Percentiles rank a stretch among this genome's conserved stretches.
phyloP scores from a whole-genome alignment of 2,329 filamentous ascomycete species.

The Helicocarpus griseus region DNA sequence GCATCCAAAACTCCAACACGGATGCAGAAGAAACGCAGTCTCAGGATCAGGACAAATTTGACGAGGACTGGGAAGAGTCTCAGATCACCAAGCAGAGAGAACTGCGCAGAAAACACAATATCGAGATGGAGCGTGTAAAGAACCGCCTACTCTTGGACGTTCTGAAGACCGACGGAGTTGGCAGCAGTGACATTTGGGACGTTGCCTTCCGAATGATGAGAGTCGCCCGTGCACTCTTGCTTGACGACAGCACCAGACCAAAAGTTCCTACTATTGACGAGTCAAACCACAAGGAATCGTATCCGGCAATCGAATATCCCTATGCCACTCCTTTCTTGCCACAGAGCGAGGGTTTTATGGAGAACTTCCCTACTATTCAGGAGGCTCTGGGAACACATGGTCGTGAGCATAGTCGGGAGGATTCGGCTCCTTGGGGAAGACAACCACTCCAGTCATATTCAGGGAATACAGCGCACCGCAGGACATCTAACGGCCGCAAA shows the following conservation, averaged over 20 bases:
- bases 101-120: conserved; percentile 16
- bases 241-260: conserved; percentile 20
- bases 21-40: conserved; percentile 1
- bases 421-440: not conserved
- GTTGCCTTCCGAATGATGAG: conserved; percentile 21
- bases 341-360: conserved; percentile 10
- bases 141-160: conserved; percentile 23
- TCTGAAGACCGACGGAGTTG: conserved; percentile 18
- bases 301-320: not conserved
- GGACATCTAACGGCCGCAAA: not conserved
- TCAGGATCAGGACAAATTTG: conserved; percentile 1
- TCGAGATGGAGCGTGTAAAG: conserved; percentile 18
- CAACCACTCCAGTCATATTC: not conserved
- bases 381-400: not conserved
- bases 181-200: conserved; percentile 20
- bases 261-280: not conserved
- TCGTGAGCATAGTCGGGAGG: not conserved
- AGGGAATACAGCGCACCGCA: not conserved
- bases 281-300: conserved; percentile 2
- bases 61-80: conserved; percentile 7
- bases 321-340: conserved; percentile 9
- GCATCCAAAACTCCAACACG: not conserved
- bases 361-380: conserved; percentile 16
- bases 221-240: conserved; percentile 19
- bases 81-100: conserved; percentile 14